Evolutionary conservation across 139 green algal species (phyloP).

Genomic region (Coelastrella sp.): DNA sequence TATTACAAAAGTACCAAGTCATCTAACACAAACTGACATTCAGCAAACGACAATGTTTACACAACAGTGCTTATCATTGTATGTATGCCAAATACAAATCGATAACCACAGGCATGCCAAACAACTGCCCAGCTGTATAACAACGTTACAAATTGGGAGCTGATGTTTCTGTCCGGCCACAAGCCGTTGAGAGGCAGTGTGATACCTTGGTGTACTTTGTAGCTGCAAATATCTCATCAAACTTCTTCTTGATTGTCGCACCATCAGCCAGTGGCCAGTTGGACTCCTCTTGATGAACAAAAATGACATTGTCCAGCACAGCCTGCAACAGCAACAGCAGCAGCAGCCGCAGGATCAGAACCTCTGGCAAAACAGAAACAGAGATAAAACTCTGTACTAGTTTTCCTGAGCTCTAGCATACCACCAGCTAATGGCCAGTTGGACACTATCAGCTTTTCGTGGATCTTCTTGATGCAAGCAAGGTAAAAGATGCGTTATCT

Average conservation of each 20-base stretch:
- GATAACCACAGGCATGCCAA: no score
- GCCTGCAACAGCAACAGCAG: constrained; percentile 53
- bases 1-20: neutral
- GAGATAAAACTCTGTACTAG: neutral
- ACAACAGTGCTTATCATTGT: neutral
- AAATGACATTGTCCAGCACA: constrained; percentile 98
- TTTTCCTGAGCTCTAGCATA: neutral
- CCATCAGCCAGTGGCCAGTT: constrained; percentile 97
- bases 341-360: constrained; percentile 1
- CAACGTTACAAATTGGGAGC: no score
- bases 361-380: neutral
- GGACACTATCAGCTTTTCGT: no score
- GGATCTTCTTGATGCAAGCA: no score
- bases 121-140: no score
- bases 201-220: constrained; percentile 94
- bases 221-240: constrained; percentile 98
- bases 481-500: no score
- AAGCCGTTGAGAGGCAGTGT: no score
- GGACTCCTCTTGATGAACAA: constrained; percentile 99
- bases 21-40: neutral
- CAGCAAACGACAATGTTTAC: neutral
- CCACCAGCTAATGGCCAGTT: no score
- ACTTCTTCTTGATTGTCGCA: constrained; percentile 94
- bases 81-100: no score
- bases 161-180: no score